Evolutionary conservation across 1,139 yeast species (phyloP).

Genomic region (Dujonia santamariae): DNA sequence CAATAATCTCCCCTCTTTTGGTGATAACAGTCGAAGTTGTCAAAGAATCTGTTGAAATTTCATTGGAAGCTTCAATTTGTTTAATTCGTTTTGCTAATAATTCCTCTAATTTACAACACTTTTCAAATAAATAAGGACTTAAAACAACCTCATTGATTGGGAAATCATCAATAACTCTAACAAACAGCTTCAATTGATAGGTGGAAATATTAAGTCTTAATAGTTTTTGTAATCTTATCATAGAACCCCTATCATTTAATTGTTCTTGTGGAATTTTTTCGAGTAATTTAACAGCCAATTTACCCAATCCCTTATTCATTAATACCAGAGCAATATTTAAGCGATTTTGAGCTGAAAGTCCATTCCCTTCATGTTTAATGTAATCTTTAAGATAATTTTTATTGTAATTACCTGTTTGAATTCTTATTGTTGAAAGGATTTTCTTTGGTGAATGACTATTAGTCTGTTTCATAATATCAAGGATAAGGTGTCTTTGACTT

Average conservation of each 20-base stretch:
- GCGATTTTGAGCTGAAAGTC: conserved; percentile 25
- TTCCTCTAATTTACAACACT: conserved; percentile 29
- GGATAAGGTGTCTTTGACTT: conserved; percentile 2
- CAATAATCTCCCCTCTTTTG: conserved; percentile 1
- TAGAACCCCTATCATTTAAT: conserved; percentile 23
- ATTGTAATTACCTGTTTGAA: conserved; percentile 6
- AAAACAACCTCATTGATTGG: conserved; percentile 28
- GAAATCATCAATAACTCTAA: conserved; percentile 22
- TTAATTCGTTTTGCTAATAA: conserved; percentile 15
- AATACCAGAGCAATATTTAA: conserved; percentile 30
- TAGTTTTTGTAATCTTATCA: conserved; percentile 20
- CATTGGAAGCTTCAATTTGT: conserved; percentile 1
- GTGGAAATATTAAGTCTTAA: conserved; percentile 2
- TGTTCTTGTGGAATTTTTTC: conserved; percentile 19
- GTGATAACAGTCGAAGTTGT: not conserved
- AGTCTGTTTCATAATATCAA: conserved; percentile 10
- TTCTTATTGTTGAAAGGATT: conserved; percentile 4
- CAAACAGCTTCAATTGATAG: conserved; percentile 11
- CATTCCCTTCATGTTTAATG: conserved; percentile 4
- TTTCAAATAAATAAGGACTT: conserved; percentile 35
- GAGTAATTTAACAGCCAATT: conserved; percentile 23
- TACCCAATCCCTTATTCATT: conserved; percentile 25
- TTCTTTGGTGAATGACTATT: conserved; percentile 6
- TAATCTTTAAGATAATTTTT: conserved; percentile 7
- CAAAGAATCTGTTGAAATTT: conserved; percentile 4